Base-by-base conservation (phyloP, 2,329 filamentous ascomycete genomes). In the Aureobasidium sp. region DNA sequence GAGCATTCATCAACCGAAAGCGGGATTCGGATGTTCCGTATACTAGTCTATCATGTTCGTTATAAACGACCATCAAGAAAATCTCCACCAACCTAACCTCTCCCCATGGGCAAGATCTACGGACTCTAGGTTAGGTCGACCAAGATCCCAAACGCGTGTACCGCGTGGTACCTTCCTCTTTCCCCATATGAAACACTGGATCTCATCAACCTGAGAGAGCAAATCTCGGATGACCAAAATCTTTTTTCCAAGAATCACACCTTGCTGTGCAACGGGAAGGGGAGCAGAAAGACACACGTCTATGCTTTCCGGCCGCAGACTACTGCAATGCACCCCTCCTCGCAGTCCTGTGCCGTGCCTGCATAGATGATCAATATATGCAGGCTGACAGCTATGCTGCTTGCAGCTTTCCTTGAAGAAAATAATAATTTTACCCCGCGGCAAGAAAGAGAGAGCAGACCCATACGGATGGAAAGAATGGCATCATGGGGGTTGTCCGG, bases 301-400 rank as follows among this genome's bases (percentile, higher is more conserved):
- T 7, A 25, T 22, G 14, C 2, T 14, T 14, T 4, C 5, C 8
- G 21, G 40, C 22, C 40, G 17, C 12, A 19, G 10, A 22, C 45
- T 50, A 50, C 45, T 50, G 45, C 34, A 39, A 50, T 39, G 45
- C 35, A 51, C 27, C 48, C 47, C 25, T 30, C 48, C 21, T 14
- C 30, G 7, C 8, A 35, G 2, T 5, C 11, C 32, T 37, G 25
- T 51, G 25, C 48, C 48, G 37, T 51, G 48, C 48, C 48, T 51
- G 48, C 48, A 51, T 40, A 41, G n/a, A 51, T 51, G 48, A 32
- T 51, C 48, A 41, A 40, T 41, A 40, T 25, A 35, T 51, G 35
- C 47, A 39, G 37, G 45, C 45, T 49, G 45, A 49, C 47, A 50
- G 4, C 19, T 29, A 29, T 30, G 35, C 44, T 47, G 19, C 6